Conservation (phyloP, 116 monocot genomes). For the Trichopus zeylanicus region DNA sequence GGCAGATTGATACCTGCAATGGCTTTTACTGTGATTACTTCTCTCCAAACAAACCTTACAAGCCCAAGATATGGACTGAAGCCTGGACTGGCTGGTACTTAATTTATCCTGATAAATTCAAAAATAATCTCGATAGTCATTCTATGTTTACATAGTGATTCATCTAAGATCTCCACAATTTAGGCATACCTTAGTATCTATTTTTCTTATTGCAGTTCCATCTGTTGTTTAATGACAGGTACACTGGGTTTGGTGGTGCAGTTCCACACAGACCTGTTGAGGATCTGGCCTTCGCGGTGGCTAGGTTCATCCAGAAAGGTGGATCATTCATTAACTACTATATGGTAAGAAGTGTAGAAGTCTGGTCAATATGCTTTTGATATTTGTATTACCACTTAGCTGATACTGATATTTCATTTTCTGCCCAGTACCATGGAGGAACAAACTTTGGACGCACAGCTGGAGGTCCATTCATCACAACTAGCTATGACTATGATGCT, state of each 20-base stretch:
- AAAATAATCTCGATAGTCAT: too few relatives aligned
- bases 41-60: slow-evolving; percentile 72
- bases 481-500: slow-evolving; percentile 94
- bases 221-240: slow-evolving; percentile 34
- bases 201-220: not conserved
- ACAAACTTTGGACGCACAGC: slow-evolving; percentile 87
- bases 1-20: slow-evolving; percentile 96
- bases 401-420: not conserved
- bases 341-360: slow-evolving; percentile 65
- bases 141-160: not conserved
- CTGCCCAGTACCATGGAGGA: slow-evolving; percentile 82
- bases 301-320: slow-evolving; percentile 84
- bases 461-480: slow-evolving; percentile 84
- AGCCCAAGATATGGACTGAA: slow-evolving; percentile 96
- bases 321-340: slow-evolving; percentile 92
- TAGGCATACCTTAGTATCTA: not conserved
- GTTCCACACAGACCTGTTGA: slow-evolving; percentile 77
- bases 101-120: not conserved
- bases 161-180: not conserved
- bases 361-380: too few relatives aligned
- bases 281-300: slow-evolving; percentile 80
- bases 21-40: slow-evolving; percentile 95
- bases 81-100: slow-evolving; percentile 91
- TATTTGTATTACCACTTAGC: too few relatives aligned
- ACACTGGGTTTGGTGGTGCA: slow-evolving; percentile 66